Evolutionary conservation across 306 rosid genomes (phyloP).

Genomic region (Cucumis sativus): Cucumber_9930_V3 NC_026660.2:31116501-31117000

Average conservation of each 20-base stretch:
- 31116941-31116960: neutral
- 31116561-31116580: neutral
- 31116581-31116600: neutral
- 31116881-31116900: neutral
- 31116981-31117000: neutral
- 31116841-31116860: neutral
- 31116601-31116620: neutral
- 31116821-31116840: neutral
- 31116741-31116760: neutral
- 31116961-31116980: neutral
- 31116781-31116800: neutral
- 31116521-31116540: neutral
- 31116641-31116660: neutral
- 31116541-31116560: neutral
- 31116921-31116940: neutral
- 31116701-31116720: neutral
- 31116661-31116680: neutral
- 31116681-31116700: neutral
- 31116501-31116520: no score
- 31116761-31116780: neutral
- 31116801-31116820: neutral
- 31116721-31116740: neutral
- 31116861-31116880: neutral
- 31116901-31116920: neutral
- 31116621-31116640: neutral